Percentiles rank a stretch among this genome's conserved stretches.
Evolutionary conservation across 2,329 filamentous ascomycete species (phyloP).

Genomic region (Phyllosticta capitalensis): DNA sequence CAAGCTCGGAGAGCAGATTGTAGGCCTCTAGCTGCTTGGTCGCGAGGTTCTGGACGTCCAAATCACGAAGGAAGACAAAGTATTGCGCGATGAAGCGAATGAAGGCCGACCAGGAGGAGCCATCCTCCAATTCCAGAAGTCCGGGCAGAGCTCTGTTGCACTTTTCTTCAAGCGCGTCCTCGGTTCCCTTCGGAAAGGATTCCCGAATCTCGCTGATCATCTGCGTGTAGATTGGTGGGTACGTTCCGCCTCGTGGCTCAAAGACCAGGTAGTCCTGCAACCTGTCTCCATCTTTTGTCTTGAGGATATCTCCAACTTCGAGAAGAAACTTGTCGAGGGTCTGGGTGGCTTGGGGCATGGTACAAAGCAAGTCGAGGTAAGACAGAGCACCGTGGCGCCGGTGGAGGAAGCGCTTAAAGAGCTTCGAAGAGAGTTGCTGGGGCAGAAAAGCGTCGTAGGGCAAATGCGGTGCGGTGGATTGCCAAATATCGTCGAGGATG

Average conservation of each 20-base stretch:
- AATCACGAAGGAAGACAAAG: slow-evolving; percentile 69
- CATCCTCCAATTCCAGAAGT: slow-evolving; percentile 33
- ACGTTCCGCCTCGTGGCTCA: slow-evolving; percentile 49
- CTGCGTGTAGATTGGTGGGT: slow-evolving; percentile 56
- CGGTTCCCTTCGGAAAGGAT: slow-evolving; percentile 41
- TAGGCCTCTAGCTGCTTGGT: slow-evolving; percentile 52
- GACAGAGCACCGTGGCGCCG: neutral
- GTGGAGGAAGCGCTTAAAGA: neutral
- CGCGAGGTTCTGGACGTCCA: slow-evolving; percentile 60
- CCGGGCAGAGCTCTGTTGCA: slow-evolving; percentile 57
- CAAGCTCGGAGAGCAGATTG: slow-evolving; percentile 59
- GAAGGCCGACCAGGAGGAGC: slow-evolving; percentile 67
- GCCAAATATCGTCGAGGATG: slow-evolving; percentile 1
- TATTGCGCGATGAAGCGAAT: slow-evolving; percentile 73
- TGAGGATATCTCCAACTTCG: slow-evolving; percentile 53
- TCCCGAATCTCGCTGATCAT: slow-evolving; percentile 59
- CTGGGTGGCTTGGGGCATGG: slow-evolving; percentile 41
- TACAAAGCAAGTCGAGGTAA: neutral
- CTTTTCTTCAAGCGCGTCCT: slow-evolving; percentile 50
- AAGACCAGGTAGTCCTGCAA: slow-evolving; percentile 65
- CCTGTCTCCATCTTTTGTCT: slow-evolving; percentile 52
- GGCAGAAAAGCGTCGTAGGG: slow-evolving; percentile 4
- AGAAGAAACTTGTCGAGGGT: slow-evolving; percentile 59
- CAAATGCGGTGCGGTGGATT: neutral
- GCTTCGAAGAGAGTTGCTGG: neutral